phyloP scores from a whole-genome alignment of 208 protist genomes.

The Wallacemonas collosoma region DNA sequence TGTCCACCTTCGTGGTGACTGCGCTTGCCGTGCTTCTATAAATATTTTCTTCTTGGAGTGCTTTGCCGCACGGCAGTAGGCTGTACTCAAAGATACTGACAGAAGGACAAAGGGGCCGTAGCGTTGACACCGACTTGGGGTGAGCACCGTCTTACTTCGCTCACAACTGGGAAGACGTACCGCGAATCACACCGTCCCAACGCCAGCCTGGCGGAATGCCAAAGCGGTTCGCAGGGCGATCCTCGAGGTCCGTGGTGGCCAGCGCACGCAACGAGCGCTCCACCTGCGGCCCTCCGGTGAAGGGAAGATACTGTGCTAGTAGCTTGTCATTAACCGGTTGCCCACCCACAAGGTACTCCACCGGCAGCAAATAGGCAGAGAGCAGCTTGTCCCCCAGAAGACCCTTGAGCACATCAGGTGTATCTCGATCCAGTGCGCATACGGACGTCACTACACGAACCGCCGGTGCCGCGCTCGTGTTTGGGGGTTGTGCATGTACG shows the following conservation, averaged over 20 bases:
- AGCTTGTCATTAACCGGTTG: conserved; percentile 54
- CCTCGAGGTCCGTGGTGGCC: background rate
- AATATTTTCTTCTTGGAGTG: too few relatives aligned
- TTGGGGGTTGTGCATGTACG: background rate
- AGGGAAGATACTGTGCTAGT: conserved; percentile 73
- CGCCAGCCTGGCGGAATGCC: conserved; percentile 67
- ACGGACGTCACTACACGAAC: background rate
- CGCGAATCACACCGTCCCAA: conserved; percentile 88
- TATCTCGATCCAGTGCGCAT: conserved; percentile 42
- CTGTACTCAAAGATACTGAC: too few relatives aligned
- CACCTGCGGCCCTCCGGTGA: conserved; percentile 5
- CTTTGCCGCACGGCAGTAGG: too few relatives aligned
- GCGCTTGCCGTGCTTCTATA: too few relatives aligned
- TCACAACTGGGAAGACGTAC: conserved; percentile 17
- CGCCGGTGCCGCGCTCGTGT: background rate
- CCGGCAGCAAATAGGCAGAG: conserved; percentile 43
- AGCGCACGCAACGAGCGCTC: background rate
- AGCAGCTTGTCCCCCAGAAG: conserved; percentile 65
- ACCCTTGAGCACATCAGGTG: conserved; percentile 56
- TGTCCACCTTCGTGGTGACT: too few relatives aligned
- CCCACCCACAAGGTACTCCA: conserved; percentile 41
- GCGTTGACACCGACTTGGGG: too few relatives aligned
- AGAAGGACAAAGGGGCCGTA: too few relatives aligned
- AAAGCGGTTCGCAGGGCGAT: conserved; percentile 27
- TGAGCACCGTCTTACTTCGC: too few relatives aligned